Base-by-base conservation (phyloP, 2,329 filamentous ascomycete species). In the Pseudopyricularia javanii region DNA sequence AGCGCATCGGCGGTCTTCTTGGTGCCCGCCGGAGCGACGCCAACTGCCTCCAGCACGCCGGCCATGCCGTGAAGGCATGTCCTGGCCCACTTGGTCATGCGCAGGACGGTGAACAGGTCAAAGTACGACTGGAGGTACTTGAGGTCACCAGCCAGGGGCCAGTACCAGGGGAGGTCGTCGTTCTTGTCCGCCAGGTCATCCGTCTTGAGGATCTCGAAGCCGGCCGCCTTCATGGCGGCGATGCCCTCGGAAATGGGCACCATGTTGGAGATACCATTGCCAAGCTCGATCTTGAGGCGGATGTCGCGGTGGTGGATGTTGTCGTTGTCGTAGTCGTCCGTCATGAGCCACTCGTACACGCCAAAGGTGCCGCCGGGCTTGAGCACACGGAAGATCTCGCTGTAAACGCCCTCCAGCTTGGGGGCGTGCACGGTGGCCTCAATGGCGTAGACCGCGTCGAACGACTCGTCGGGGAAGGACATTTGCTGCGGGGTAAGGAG, bases 321-420 rank as follows among this genome's bases (percentile, higher is more conserved):
- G 56, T 86, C 76, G 66, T 95, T 91, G 73, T 97, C 86, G 71
- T 96, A 98, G 24, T 84, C 74, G 57, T 96, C 91, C 7, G 91
- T 97, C 93, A 98, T 97, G 64, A 97, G 77, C 93, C 93, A 97
- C 71, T 98, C 93, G 72, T 97, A 98, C 51, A 97, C 91, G 65
- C 91, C 93, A 62, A 97, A 98, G 51, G 89, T 76, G 68, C 93
- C 91, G 56, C 93, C 93, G 20, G 93, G 93, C 79, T 97, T 98
- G 58, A 98, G 78, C 22, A 96, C 91, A 49, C 88, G 87, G 80
- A 85, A 91, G 64, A 97, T 97, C 70, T 97, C 86, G 66, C 82
- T 85, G 75, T 98, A 98, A 59, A 96, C 90, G 55, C 88, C 91
- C 63, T 90, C 86, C 7, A 97, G 82, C 47, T 83, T 86, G 43